A percentile compares a stretch with the other conserved stretches of the same genome.
Conservation (phyloP, 2,329 filamentous ascomycete genomes). For the Aspergillus candidus region DNA sequence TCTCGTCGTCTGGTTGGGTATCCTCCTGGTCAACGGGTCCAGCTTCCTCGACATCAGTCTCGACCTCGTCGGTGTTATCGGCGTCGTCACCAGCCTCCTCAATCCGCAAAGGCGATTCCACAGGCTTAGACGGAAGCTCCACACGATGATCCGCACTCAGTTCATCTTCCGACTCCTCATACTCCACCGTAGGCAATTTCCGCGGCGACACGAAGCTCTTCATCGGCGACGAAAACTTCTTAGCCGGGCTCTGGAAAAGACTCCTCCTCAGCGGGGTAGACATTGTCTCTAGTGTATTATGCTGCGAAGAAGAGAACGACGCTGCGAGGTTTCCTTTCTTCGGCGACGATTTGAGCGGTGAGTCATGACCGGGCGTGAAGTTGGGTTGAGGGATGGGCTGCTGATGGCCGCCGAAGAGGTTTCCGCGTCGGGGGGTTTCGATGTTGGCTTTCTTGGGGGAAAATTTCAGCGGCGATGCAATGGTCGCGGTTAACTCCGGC, state of each 20-base stretch:
- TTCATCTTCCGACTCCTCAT: too few species aligned
- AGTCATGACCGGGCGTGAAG: slow-evolving; percentile 13
- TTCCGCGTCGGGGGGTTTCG: slow-evolving; percentile 13
- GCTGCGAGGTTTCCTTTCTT: slow-evolving; percentile 27
- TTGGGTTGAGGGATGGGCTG: slow-evolving; percentile 13
- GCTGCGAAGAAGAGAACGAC: slow-evolving; percentile 28
- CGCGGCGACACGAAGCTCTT: too few species aligned
- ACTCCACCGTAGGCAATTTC: too few species aligned
- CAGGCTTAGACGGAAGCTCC: too few species aligned
- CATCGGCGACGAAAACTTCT: too few species aligned
- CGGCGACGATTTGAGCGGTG: slow-evolving; percentile 18
- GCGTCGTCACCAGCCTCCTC: neutral
- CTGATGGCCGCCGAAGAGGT: slow-evolving; percentile 4
- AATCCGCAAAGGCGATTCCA: too few species aligned
- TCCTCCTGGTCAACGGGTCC: too few species aligned
- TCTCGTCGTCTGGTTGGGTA: too few species aligned
- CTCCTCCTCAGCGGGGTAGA: neutral
- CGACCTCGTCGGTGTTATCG: neutral
- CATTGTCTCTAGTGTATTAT: slow-evolving; percentile 8
- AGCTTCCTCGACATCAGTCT: neutral
- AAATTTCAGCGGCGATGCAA: slow-evolving; percentile 36
- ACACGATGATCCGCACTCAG: too few species aligned
- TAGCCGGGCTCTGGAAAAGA: too few species aligned
- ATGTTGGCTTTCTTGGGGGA: slow-evolving; percentile 37
- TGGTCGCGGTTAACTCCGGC: slow-evolving; percentile 24